Evolutionary conservation across 441 rosid genomes (phyloP), one percentile per base, ranked within the genome.

Genomic region (Melastoma candidum): DNA sequence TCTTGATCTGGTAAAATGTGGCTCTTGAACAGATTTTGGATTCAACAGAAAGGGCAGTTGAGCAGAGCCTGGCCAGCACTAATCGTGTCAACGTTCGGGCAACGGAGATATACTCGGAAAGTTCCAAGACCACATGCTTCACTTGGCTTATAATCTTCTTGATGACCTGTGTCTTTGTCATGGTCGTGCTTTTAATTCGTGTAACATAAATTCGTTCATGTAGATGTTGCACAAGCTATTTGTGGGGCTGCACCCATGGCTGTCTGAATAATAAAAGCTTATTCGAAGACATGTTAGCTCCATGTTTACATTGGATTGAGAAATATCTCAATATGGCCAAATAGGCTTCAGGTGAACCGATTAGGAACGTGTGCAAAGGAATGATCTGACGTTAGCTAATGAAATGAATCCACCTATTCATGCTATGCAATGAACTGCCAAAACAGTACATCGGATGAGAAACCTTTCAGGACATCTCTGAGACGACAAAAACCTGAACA

Each of bases 11-110:
- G 3, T 29, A 1, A 29, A 29, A 29, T 29, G 36, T 29, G 51
- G 49, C 46, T 59, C 25, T 66, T 54, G 29, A 66, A 73, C 80
- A 87, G 98, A 66, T 87, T 61, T 96, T 90, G 4, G 90, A 90
- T 67, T 90, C 93, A 7, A 87, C 96, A 2, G 96, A 90, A 78
- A 69, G 66, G 26, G 96, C 96, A 14, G 66, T 90, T 39, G 98
- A 90, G 71, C 87, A 85, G 32, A 90, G 96, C 78, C 72, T 90
- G 67, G 95, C 96, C 7, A 74, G 83, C 69, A 87, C 96, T 1
- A 84, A 84, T 41, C 93, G 74, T 53, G 90, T 78, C 52, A 85
- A 80, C 55, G 75, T 71, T 4, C 78, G 90, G 22, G 88, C 96
- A 3, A 51, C 69, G 49, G 68, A 75, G 63, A 74, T 87, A 61